Evolutionary conservation across 805 yeast species (phyloP).

Genomic region (Ogataea ramenticola): DNA sequence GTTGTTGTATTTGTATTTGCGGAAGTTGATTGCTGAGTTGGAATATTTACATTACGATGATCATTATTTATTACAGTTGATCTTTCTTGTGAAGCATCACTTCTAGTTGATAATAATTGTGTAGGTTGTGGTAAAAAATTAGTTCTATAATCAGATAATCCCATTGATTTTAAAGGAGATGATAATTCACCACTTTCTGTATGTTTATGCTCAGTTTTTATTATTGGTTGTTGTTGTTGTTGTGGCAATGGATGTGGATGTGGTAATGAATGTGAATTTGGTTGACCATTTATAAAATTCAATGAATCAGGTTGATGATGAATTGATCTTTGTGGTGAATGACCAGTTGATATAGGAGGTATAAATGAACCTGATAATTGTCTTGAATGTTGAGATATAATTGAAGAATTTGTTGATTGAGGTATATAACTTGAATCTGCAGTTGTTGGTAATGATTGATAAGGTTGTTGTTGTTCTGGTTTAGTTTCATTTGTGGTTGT

Average conservation of each 20-base stretch:
- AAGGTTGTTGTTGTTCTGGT: constrained; percentile 8
- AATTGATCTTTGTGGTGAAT: constrained; percentile 5
- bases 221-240: constrained; percentile 1
- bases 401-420: neutral
- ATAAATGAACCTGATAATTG: neutral
- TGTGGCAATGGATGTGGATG: too few species aligned
- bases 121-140: constrained; percentile 3
- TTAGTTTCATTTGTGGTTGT: neutral
- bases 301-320: constrained; percentile 14
- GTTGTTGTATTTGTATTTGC: too few species aligned
- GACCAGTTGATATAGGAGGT: neutral
- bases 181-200: constrained; percentile 9
- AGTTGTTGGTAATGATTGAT: constrained; percentile 10
- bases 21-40: too few species aligned
- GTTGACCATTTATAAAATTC: constrained; percentile 5
- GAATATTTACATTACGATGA: constrained; percentile 1
- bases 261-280: constrained; percentile 13
- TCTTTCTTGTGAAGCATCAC: constrained; percentile 11
- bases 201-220: neutral
- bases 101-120: constrained; percentile 3
- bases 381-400: neutral
- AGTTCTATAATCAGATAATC: constrained; percentile 8
- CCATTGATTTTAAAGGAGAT: constrained; percentile 14
- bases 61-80: constrained; percentile 1
- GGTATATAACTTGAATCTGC: neutral